Base-by-base conservation (phyloP, 148 eudicot genomes). In the Amaranthus hypochondriacus region DNA sequence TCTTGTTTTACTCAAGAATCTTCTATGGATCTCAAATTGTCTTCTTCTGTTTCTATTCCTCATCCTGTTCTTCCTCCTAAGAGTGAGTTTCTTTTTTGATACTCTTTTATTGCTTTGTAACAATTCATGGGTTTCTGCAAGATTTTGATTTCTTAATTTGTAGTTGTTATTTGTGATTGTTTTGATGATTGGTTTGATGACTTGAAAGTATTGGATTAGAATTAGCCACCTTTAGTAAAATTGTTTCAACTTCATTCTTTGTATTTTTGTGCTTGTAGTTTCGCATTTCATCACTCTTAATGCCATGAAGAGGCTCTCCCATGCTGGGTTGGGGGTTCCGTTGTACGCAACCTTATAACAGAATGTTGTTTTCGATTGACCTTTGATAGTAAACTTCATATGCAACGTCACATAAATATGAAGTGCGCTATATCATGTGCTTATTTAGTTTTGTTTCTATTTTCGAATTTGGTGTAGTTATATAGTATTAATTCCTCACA, bases 1-100 rank as follows among this genome's bases (percentile, higher is more conserved):
- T 84, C 90, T 78, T 86, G 86, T 81, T 85, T 85, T 56, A 81
- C 82, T 15, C 90, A 84, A 8, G 89, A 88, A 47, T 48, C 87
- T 18, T 65, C 82, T 21, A 63, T 87, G 83, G 89, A 87, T 77
- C 77, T 84, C 63, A 84, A 81, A 78, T 71, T 87, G 47, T 52
- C 81, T 0, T 70, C 79, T 2, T 21, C 71, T 7, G 76, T 72
- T 62, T 87, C 87, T 0, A 78, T 76, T 55, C 93, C 83, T 2
- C 74, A 82, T 4, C 79, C 86, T 60, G 83, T 85, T 71, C 86
- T 89, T 74, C 97, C 97, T 1, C 96, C 93, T 6, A 95, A 95
- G 83, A 88, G 98, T 95, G 81, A 92, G 96, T 90, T 56, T 53
- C 39, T 28, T 28, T 10, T 62, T 21, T 13, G 39, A 64, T 67